Conservation (phyloP, 208 protist species). For the Trypanosoma scelopori region DNA sequence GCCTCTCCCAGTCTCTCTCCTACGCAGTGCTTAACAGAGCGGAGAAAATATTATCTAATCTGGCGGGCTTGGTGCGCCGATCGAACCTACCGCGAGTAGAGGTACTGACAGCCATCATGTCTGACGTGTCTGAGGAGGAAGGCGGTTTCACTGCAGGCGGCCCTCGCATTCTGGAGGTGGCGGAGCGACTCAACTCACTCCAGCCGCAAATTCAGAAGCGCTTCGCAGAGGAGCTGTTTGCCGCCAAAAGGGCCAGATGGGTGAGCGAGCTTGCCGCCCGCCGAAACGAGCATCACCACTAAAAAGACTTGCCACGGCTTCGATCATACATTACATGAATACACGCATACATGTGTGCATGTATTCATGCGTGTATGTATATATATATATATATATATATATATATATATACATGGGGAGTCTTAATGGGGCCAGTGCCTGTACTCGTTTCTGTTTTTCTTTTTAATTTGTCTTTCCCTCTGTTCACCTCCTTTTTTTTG, state of each 20-base stretch:
- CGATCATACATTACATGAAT: not conserved
- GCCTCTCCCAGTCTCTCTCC: slow-evolving; percentile 83
- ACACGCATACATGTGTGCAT: too few species aligned
- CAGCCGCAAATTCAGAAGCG: slow-evolving; percentile 81
- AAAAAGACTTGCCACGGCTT: not conserved
- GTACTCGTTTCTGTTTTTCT: too few species aligned
- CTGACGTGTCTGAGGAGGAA: slow-evolving; percentile 42
- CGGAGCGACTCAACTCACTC: slow-evolving; percentile 57
- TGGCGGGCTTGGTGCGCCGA: slow-evolving; percentile 64
- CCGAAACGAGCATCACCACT: slow-evolving; percentile 4
- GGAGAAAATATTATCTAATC: slow-evolving; percentile 73
- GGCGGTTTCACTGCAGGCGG: slow-evolving; percentile 59
- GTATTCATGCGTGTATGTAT: too few species aligned
- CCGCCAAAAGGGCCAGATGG: slow-evolving; percentile 26
- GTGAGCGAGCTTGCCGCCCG: slow-evolving; percentile 15
- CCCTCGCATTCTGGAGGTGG: slow-evolving; percentile 58
- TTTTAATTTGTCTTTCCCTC: too few species aligned
- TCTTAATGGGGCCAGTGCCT: too few species aligned
- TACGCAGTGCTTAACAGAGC: slow-evolving; percentile 75
- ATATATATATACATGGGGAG: too few species aligned
- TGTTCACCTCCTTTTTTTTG: too few species aligned
- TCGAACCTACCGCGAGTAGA: slow-evolving; percentile 42
- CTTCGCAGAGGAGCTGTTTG: slow-evolving; percentile 32
- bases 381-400: too few species aligned
- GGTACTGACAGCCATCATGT: slow-evolving; percentile 67